A percentile compares a stretch with the other conserved stretches of the same genome.
phyloP scores from a whole-genome alignment of 176 grass and related monocot genomes.

The Metroxylon sagu region DNA sequence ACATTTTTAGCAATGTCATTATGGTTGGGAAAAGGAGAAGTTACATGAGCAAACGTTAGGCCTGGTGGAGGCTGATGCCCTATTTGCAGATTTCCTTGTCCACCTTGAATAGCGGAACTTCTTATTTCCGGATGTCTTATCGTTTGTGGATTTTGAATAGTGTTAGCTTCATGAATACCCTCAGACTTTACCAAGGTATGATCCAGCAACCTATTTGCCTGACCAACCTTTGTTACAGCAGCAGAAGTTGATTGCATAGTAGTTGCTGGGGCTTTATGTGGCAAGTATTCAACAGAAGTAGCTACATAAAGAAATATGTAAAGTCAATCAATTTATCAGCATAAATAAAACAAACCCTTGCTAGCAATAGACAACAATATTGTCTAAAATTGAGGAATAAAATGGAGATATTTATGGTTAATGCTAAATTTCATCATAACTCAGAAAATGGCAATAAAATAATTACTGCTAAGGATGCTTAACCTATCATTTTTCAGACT shows the following conservation, averaged over 20 bases:
- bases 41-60: constrained; percentile 28
- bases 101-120: constrained; percentile 28
- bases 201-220: constrained; percentile 33
- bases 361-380: too few relatives aligned
- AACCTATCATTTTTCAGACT: too few relatives aligned
- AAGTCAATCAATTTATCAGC: neutral
- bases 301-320: neutral
- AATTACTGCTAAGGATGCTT: too few relatives aligned
- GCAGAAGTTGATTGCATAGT: constrained; percentile 15
- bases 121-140: constrained; percentile 45
- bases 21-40: constrained; percentile 49
- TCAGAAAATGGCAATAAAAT: too few relatives aligned
- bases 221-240: constrained; percentile 21
- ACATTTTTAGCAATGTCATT: constrained; percentile 72
- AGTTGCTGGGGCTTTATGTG: constrained; percentile 5
- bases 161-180: constrained; percentile 18
- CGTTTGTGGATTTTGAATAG: constrained; percentile 28
- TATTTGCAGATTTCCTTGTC: constrained; percentile 25
- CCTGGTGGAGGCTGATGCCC: constrained; percentile 55
- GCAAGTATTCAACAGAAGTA: constrained; percentile 14
- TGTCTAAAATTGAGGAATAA: too few relatives aligned
- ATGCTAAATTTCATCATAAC: too few relatives aligned
- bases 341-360: too few relatives aligned
- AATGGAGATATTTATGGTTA: too few relatives aligned
- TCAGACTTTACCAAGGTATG: constrained; percentile 33